Conservation (phyloP, 208 protist species). For the Trichomonas vaginalis region DNA sequence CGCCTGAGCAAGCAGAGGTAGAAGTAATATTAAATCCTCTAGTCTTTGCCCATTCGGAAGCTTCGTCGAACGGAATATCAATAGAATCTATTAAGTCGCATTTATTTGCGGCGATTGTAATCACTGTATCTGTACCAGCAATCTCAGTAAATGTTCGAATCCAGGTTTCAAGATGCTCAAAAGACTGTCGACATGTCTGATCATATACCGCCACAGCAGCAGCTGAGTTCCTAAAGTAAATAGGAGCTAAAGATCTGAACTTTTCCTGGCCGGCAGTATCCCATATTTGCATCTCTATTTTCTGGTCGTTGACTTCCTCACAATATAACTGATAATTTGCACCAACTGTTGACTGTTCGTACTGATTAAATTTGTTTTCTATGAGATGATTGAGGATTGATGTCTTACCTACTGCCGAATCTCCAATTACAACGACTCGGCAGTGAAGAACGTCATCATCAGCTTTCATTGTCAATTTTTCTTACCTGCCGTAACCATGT, state of each 20-base stretch:
- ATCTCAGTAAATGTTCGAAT: background rate
- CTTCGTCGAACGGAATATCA: background rate
- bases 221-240: background rate
- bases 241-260: background rate
- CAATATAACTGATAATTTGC: background rate
- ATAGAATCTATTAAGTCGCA: background rate
- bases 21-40: background rate
- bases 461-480: background rate
- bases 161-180: background rate
- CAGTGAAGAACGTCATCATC: background rate
- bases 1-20: background rate
- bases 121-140: background rate
- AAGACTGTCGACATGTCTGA: background rate
- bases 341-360: background rate
- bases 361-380: background rate
- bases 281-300: conserved; percentile 15
- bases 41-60: background rate
- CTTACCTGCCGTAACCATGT: too few relatives aligned
- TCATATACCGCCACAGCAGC: background rate
- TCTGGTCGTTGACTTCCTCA: background rate
- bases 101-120: background rate
- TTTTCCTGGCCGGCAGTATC: background rate
- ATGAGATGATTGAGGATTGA: background rate
- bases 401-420: background rate
- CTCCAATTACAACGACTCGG: background rate